These are phyloP conservation scores for Przewalskia tangutica DNA, from an alignment of 257 asterid species.

Conservation along the genomic window DNA sequence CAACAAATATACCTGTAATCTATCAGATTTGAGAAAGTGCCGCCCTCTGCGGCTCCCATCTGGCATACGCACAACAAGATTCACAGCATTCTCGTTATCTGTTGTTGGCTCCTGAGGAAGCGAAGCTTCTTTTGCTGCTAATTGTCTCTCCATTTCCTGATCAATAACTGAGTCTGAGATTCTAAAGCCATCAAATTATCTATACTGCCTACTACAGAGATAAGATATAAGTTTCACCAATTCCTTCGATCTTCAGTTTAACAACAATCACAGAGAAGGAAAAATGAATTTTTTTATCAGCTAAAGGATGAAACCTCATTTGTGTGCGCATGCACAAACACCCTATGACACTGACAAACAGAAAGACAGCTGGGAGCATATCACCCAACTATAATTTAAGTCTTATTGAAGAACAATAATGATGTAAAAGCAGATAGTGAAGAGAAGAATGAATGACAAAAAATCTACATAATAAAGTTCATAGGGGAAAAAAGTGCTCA, in stretches of 20 bases:
- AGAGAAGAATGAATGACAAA: not conserved
- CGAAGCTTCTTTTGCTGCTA: slow-evolving; percentile 86
- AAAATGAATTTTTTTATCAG: not conserved
- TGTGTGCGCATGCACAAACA: not conserved
- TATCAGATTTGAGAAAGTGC: slow-evolving; percentile 80
- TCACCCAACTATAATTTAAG: not conserved
- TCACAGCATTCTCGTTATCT: slow-evolving; percentile 74
- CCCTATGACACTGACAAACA: not conserved
- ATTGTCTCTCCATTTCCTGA: slow-evolving; percentile 81
- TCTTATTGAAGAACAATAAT: not conserved
- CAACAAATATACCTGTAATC: slow-evolving; percentile 52
- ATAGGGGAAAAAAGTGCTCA: no score
- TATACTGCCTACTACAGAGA: not conserved
- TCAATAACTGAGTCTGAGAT: not conserved
- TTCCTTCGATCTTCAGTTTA: not conserved
- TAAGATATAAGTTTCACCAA: not conserved
- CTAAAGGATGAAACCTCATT: not conserved
- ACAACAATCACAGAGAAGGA: not conserved
- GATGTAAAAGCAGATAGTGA: not conserved
- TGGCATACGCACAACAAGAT: slow-evolving; percentile 90
- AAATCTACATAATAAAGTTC: not conserved
- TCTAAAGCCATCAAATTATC: not conserved
- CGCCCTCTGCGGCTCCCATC: slow-evolving; percentile 96
- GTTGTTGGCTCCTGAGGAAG: slow-evolving; percentile 84
- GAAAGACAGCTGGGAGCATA: not conserved